Conservation (phyloP, 129 eudicot genomes). For the Heracleum sosnowskyi region DNA sequence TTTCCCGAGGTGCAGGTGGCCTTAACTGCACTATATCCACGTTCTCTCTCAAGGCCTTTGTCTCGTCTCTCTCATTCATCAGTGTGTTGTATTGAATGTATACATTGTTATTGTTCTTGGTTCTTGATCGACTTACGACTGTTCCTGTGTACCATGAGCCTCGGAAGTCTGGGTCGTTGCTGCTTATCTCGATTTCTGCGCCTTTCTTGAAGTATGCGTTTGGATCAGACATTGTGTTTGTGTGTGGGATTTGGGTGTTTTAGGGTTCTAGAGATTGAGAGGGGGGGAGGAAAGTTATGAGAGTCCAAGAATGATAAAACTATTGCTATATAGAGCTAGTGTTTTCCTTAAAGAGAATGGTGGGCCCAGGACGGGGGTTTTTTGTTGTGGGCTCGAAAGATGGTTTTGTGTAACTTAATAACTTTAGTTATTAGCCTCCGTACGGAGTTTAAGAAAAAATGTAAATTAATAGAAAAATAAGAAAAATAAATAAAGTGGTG, state of each 20-base stretch:
- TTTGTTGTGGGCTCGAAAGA: no score
- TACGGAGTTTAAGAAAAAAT: no score
- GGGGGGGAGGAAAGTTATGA: neutral
- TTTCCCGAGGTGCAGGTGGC: conserved; percentile 54
- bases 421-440: no score
- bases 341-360: no score
- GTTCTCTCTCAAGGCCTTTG: conserved; percentile 45
- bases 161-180: conserved; percentile 74
- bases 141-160: conserved; percentile 85
- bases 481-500: no score
- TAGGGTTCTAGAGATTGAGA: neutral
- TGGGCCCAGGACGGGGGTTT: no score
- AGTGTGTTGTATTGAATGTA: conserved; percentile 61
- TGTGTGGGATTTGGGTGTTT: neutral
- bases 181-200: conserved; percentile 64
- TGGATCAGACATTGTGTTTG: neutral
- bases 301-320: neutral
- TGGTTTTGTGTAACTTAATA: no score
- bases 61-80: conserved; percentile 30
- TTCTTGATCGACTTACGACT: conserved; percentile 22
- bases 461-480: no score
- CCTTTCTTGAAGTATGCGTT: conserved; percentile 37
- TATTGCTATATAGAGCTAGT: neutral
- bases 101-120: conserved; percentile 12
- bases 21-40: conserved; percentile 51